Evolutionary conservation across 2,329 filamentous ascomycete species (phyloP), one percentile per base, ranked within the genome.

Genomic region (Xylariaceae sp.): DNA sequence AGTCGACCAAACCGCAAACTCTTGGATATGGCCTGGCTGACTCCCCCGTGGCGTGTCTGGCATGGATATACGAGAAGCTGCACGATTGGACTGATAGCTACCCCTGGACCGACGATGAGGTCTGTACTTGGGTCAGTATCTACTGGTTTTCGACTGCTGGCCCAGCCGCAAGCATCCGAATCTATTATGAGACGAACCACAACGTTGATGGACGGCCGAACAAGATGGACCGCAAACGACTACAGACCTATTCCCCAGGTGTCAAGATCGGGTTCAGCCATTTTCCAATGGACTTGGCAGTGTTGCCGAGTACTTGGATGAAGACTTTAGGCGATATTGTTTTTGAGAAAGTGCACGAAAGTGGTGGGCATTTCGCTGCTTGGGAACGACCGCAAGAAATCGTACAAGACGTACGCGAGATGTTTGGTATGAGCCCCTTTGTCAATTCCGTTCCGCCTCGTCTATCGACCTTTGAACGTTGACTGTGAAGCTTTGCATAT

Each of bases 31-130:
- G 75, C 0, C 72, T 91, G 3, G 75, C 80, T 0, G 87, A 90
- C 62, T 84, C 78, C 6, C 89, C 88, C 0, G 78, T 88, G 0
- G 86, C 78, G 0, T 69, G 90, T 3, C 72, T 92, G 1, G 81
- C 86, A 0, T 94, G 89, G 89, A 83, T 92, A 32, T 87, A 87
- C 57, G 89, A 92, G 68, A 92, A 92, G 64, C 69, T 92, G 35
- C 81, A 85, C 57, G 83, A 87, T 58, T 92, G 87, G 88, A 83
- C 83, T 0, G 87, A 91, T 59, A 60, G 58, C 1, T 90, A 90
- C 61, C 71, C 78, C 0, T 91, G 87, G 87, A 85, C 81, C 0
- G 83, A 89, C 53, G 86, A 90, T 47, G 87, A 91, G 68, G 76
- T 91, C 9, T 68, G 89, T 22, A 88, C 83, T 0, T 36, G 33